phyloP scores from a whole-genome alignment of 73 alveolate species.

The Paramecium tetraurelia region DNA sequence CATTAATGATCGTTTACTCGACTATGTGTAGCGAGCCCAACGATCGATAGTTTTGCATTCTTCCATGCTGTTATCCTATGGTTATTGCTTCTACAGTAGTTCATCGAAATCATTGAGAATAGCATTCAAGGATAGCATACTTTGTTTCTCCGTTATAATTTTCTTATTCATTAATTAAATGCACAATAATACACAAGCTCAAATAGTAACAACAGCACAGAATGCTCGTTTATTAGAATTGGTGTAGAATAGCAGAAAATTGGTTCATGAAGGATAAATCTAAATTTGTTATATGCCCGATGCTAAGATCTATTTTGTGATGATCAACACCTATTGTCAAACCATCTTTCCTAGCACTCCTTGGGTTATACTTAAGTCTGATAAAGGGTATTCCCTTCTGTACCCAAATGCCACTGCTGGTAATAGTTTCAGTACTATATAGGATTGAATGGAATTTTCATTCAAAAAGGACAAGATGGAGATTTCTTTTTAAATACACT shows the following conservation, averaged over 20 bases:
- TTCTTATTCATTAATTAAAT: neutral
- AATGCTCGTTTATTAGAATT: neutral
- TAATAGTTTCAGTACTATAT: neutral
- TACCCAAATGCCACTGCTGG: slow-evolving; percentile 23
- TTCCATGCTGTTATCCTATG: neutral
- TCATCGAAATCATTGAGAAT: neutral
- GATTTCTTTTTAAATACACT: neutral
- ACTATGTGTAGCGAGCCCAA: neutral
- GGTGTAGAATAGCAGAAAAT: slow-evolving; percentile 6
- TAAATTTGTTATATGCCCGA: neutral
- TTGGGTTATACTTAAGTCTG: neutral
- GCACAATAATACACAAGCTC: neutral
- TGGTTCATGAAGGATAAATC: neutral
- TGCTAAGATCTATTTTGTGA: slow-evolving; percentile 1
- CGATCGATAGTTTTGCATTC: slow-evolving; percentile 9
- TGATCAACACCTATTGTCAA: slow-evolving; percentile 2
- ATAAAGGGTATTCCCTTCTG: neutral
- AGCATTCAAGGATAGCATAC: neutral
- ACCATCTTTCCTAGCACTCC: slow-evolving; percentile 46
- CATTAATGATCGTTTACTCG: neutral
- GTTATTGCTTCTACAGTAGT: neutral
- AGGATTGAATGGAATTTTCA: slow-evolving; percentile 35
- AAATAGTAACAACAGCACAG: neutral
- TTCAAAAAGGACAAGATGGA: neutral
- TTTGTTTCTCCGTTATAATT: slow-evolving; percentile 32